Base-by-base conservation (phyloP, 495 filamentous ascomycete species). In the Talaromyces borbonicus region DNA sequence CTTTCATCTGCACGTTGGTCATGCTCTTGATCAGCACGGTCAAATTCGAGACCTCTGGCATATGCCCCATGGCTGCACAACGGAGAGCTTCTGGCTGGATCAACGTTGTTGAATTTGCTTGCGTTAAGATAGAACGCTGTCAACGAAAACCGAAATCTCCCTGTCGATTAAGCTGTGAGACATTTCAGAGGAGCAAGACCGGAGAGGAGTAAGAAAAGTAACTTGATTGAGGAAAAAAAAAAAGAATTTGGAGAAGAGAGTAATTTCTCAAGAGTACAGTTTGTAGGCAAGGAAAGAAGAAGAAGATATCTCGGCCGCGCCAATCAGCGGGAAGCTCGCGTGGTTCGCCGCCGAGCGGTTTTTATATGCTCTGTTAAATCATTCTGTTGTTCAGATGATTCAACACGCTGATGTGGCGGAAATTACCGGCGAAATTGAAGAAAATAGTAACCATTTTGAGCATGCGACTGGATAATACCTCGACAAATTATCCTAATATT, bases 1-100 rank as follows among this genome's bases (percentile, higher is more conserved):
- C 60, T 49, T 87, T 85, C 30, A 98, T 75, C 42, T 83, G 74
- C 23, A 71, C 72, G 60, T 90, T 90, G 49, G 84, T 72, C 26
- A 83, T 61, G 11, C 65, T 72, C 57, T 81, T 81, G 23, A 80
- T 63, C 45, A 68, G 57, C 24, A 67, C 62, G 19, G 61, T 56
- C 9, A 78, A 56, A 39, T 59, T 53, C 18, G 62, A 57, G 7
- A 68, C 46, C 45, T 71, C 68, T 1, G 54, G 44, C 46, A 56
- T 49, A 69, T 80, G 64, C 50, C 67, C 61, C 73, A 80, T 68
- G 20, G 30, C 52, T 18, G 30, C 33, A 23, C 19, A 9, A 38
- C 22, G 16, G 7, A 38, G 35, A 38, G 18, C 33, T 20, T 38
- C 18, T 38, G 35, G n/a, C n/a, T n/a, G n/a, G n/a, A 22, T 22